phyloP scores from a whole-genome alignment of 345 rosid species.

The Populus euphratica region DNA sequence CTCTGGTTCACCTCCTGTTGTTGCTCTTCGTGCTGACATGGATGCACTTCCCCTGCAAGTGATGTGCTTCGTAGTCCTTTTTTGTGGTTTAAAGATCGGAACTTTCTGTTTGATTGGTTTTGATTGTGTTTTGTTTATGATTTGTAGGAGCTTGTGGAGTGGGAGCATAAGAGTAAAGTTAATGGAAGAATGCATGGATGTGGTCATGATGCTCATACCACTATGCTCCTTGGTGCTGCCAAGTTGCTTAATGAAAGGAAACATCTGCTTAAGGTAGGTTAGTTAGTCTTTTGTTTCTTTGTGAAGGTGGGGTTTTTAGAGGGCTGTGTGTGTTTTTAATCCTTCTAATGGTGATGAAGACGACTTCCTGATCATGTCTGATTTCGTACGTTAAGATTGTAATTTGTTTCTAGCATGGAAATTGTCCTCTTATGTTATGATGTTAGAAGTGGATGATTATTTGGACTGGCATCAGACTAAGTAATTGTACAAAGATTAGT shows the following conservation, averaged over 20 bases:
- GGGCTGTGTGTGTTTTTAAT: not conserved
- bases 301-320: not conserved
- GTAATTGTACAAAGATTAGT: not conserved
- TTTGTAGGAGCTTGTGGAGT: conserved; percentile 67
- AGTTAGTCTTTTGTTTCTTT: conserved; percentile 15
- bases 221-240: conserved; percentile 93
- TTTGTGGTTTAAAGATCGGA: not conserved
- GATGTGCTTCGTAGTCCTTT: not conserved
- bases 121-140: not conserved
- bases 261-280: conserved; percentile 68
- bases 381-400: not conserved
- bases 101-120: not conserved
- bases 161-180: conserved; percentile 81
- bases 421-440: not conserved
- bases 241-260: conserved; percentile 71
- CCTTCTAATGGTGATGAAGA: not conserved
- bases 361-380: not conserved
- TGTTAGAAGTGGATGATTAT: not conserved
- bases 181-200: conserved; percentile 86
- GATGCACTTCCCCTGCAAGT: conserved; percentile 76
- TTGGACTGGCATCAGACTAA: not conserved
- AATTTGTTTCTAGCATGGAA: not conserved
- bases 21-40: conserved; percentile 88
- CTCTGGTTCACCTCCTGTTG: conserved; percentile 62
- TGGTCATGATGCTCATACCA: conserved; percentile 78